A percentile compares a stretch with the other conserved stretches of the same genome.
Conservation (phyloP, 2,329 filamentous ascomycete species). For the Diaporthe destruens region DNA sequence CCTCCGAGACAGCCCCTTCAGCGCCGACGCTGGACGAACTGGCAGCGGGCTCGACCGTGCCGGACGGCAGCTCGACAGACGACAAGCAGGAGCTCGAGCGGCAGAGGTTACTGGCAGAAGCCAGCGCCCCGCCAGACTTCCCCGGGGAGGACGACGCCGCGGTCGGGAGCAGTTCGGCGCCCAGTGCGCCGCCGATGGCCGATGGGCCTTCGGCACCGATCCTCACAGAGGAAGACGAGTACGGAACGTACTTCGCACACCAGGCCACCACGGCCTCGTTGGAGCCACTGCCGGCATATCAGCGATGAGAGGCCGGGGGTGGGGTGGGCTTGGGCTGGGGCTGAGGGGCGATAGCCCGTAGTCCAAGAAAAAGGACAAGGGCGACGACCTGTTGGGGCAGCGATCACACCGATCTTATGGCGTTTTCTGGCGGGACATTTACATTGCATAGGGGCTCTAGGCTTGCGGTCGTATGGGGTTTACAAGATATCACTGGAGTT, state of each 20-base stretch:
- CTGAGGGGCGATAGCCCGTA: neutral
- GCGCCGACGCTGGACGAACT: slow-evolving; percentile 63
- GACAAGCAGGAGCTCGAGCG: slow-evolving; percentile 86
- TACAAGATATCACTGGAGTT: slow-evolving; percentile 30
- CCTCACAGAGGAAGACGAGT: slow-evolving; percentile 67
- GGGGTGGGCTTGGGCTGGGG: neutral
- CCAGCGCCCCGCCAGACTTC: slow-evolving; percentile 72
- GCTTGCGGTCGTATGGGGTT: slow-evolving; percentile 23
- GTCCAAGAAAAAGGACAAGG: neutral
- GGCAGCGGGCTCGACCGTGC: slow-evolving; percentile 43
- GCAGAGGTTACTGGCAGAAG: slow-evolving; percentile 71
- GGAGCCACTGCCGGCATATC: slow-evolving; percentile 40
- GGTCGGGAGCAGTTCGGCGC: slow-evolving; percentile 44
- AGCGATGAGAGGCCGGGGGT: slow-evolving; percentile 29
- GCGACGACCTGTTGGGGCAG: neutral
- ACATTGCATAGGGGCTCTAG: slow-evolving; percentile 27
- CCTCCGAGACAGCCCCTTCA: slow-evolving; percentile 46
- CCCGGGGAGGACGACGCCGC: slow-evolving; percentile 63
- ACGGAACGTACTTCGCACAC: slow-evolving; percentile 38
- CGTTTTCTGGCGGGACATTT: slow-evolving; percentile 27
- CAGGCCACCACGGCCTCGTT: slow-evolving; percentile 8
- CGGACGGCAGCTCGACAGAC: slow-evolving; percentile 60
- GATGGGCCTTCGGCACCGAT: slow-evolving; percentile 66
- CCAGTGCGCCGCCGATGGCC: slow-evolving; percentile 45
- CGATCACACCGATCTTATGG: slow-evolving; percentile 11